Percentiles rank a stretch among this genome's conserved stretches.
Evolutionary conservation across 345 rosid species (phyloP).

Genomic region (Hevea brasiliensis): DNA sequence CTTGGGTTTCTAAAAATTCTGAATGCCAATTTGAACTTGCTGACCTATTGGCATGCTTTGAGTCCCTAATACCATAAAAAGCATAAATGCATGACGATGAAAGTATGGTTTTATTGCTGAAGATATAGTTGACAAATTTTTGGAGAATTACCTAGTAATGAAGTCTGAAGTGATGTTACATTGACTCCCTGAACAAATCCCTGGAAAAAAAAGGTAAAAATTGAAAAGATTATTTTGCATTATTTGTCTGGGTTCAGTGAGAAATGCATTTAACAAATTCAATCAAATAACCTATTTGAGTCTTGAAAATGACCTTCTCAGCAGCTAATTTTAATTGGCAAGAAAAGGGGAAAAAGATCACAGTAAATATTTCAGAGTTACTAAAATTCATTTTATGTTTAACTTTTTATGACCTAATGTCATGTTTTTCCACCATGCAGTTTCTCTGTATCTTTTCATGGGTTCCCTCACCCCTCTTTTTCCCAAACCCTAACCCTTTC

Average conservation of each 20-base stretch:
- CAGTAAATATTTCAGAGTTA: background rate
- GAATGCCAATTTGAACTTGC: constrained; percentile 9
- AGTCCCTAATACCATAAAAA: background rate
- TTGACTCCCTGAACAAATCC: background rate
- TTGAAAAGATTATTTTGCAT: background rate
- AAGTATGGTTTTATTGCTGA: background rate
- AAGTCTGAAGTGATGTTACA: background rate
- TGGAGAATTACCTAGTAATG: background rate
- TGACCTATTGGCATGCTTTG: background rate
- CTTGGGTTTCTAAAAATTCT: background rate
- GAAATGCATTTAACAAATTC: background rate
- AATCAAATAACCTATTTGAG: no score
- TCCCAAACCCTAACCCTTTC: no score
- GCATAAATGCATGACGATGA: no score
- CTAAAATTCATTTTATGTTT: background rate
- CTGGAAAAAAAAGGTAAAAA: background rate
- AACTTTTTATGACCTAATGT: no score
- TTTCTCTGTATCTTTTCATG: no score
- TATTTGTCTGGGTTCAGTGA: background rate
- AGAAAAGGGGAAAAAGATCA: no score
- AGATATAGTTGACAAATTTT: background rate
- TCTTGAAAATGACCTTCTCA: no score
- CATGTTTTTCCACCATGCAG: no score
- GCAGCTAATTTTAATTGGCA: no score
- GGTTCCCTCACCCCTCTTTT: no score